Percentiles rank a stretch among this genome's conserved stretches.
Conservation (phyloP, 2,329 filamentous ascomycete species). For the Simplicillium sp. region DNA sequence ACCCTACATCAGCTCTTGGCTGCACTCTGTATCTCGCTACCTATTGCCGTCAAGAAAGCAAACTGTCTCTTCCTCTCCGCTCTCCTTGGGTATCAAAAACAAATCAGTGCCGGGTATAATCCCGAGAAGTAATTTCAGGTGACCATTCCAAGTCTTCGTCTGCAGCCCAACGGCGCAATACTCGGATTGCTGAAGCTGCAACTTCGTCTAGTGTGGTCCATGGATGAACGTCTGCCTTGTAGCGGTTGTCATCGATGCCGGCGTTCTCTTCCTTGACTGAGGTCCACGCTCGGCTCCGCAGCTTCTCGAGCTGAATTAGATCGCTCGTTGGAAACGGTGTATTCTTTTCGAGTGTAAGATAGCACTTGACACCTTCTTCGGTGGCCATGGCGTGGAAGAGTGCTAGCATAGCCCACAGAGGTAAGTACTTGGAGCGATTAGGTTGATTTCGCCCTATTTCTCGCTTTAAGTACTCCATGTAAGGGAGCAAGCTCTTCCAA, state of each 20-base stretch:
- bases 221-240: slow-evolving; percentile 23
- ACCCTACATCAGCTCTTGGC: too few relatives aligned
- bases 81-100: too few relatives aligned
- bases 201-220: slow-evolving; percentile 37
- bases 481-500: slow-evolving; percentile 36
- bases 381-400: slow-evolving; percentile 34
- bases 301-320: slow-evolving; percentile 16
- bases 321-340: slow-evolving; percentile 8
- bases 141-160: slow-evolving; percentile 36
- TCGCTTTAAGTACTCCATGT: slow-evolving; percentile 29
- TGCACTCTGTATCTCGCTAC: too few relatives aligned
- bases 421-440: slow-evolving; percentile 21
- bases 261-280: slow-evolving; percentile 20
- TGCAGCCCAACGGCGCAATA: slow-evolving; percentile 33
- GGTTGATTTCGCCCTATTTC: slow-evolving; percentile 24
- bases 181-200: slow-evolving; percentile 24
- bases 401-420: slow-evolving; percentile 30
- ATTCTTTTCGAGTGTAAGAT: slow-evolving; percentile 13
- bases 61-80: too few relatives aligned
- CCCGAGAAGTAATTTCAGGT: slow-evolving; percentile 20
- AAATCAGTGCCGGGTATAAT: slow-evolving; percentile 3
- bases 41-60: too few relatives aligned
- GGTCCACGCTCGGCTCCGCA: slow-evolving; percentile 16
- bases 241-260: slow-evolving; percentile 16
- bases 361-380: slow-evolving; percentile 34